Evolutionary conservation across 2,329 filamentous ascomycete species (phyloP), one percentile per base, ranked within the genome.

Genomic region (Cercospora zeae-maydis): DNA sequence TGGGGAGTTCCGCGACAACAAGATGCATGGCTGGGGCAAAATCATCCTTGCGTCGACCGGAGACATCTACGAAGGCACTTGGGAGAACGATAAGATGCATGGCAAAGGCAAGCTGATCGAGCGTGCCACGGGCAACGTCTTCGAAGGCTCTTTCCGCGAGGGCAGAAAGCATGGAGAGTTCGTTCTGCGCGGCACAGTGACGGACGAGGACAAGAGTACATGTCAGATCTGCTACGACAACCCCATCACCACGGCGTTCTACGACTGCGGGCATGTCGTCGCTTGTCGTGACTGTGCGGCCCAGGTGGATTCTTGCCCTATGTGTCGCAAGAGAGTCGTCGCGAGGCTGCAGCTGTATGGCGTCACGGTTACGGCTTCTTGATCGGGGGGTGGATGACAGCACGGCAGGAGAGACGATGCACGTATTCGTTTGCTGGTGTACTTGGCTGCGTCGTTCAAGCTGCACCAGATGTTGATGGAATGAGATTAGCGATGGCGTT

Each of bases 221-320:
- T 88, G 86, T 71, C 80, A 83, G 61, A 87, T 88, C 62, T 88
- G 86, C 76, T 88, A 83, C 73, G 81, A 83, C n/a, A 80, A 82
- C 49, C 81, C 82, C 45, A 83, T 85, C 59, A 83, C 86, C 64
- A 82, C 84, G 4, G 79, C 85, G 6, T 87, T 88, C 71, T 85
- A 84, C 67, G 83, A 85, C 66, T 88, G 86, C 66, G 86, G 86
- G 0, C 86, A 88, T 69, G 83, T 88, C 16, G 82, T 85, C 51
- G 82, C 85, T 3, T 88, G 86, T 66, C 75, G 84, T 62, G 76
- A 76, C n/a, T 88, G 86, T 70, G 85, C 86, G 11, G 78, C 78
- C 56, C 80, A 83, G 70, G 81, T 88, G 31, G 83, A 86, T 60
- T 78, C 77, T 55, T 88, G 86, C 67, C 86, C 86, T 1, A 83